A percentile compares a stretch with the other conserved stretches of the same genome.
Conservation (phyloP, 306 rosid species). For the Casuarina cunninghamiana region DNA sequence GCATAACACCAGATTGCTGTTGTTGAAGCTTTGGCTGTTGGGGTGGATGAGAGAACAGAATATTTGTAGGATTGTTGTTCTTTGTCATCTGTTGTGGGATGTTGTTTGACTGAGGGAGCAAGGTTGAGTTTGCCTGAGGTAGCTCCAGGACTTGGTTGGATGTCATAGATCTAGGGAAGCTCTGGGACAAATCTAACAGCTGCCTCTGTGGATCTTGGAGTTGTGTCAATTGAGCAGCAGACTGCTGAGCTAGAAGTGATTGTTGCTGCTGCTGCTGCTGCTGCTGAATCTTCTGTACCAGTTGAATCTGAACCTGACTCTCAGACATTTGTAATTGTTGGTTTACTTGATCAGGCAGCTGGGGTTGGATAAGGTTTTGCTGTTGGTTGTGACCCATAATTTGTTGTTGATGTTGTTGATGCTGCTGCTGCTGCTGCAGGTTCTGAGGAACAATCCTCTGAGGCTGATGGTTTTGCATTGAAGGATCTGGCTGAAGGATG, state of each 20-base stretch:
- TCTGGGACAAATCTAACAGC: slow-evolving; percentile 56
- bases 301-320: slow-evolving; percentile 63
- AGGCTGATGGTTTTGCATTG: slow-evolving; percentile 60
- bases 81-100: slow-evolving; percentile 53
- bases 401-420: slow-evolving; percentile 56
- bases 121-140: slow-evolving; percentile 46
- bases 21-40: slow-evolving; percentile 72
- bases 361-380: slow-evolving; percentile 52
- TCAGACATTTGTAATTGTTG: slow-evolving; percentile 76
- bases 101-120: slow-evolving; percentile 46
- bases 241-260: slow-evolving; percentile 66
- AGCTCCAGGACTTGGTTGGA: slow-evolving; percentile 58
- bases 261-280: slow-evolving; percentile 76
- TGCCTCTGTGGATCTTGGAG: slow-evolving; percentile 81
- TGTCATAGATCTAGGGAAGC: slow-evolving; percentile 48
- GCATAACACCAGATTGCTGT: slow-evolving; percentile 49
- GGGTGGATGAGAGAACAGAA: slow-evolving; percentile 49
- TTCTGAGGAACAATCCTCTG: slow-evolving; percentile 66
- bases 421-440: slow-evolving; percentile 52
- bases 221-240: slow-evolving; percentile 55
- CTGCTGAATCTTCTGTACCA: slow-evolving; percentile 70
- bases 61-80: slow-evolving; percentile 43
- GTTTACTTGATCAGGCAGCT: slow-evolving; percentile 57
- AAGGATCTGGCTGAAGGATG: slow-evolving; percentile 64
- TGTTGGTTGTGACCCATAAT: slow-evolving; percentile 60